Conservation (phyloP, 2,329 filamentous ascomycete species). For the Parascedosporium putredinis region DNA sequence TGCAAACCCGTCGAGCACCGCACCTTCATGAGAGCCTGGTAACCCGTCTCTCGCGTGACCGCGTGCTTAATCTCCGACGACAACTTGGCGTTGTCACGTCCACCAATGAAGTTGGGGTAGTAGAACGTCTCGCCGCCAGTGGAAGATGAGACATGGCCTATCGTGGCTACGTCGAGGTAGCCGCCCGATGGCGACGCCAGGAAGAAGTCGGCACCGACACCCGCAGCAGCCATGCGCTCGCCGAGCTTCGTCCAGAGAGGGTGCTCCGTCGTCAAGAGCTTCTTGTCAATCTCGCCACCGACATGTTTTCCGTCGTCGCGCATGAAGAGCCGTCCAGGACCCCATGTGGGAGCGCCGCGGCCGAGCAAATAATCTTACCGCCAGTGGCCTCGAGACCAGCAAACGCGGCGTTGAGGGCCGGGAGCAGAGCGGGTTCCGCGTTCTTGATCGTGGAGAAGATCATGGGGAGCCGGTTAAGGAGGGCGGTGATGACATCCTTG, state of each 20-base stretch:
- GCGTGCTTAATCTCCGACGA: constrained; percentile 78
- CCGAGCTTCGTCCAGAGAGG: constrained; percentile 77
- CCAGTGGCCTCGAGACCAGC: constrained; percentile 79
- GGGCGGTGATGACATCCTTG: constrained; percentile 68
- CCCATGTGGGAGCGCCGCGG: constrained; percentile 88
- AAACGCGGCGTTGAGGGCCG: constrained; percentile 72
- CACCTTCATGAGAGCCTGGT: constrained; percentile 95
- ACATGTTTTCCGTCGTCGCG: constrained; percentile 82
- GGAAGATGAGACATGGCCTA: constrained; percentile 77
- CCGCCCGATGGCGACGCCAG: constrained; percentile 81
- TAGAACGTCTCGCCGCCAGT: constrained; percentile 96
- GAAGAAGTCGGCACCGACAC: constrained; percentile 90
- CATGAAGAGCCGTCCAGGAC: constrained; percentile 73
- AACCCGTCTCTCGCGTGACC: constrained; percentile 82
- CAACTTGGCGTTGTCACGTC: constrained; percentile 74
- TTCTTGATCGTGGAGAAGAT: constrained; percentile 86
- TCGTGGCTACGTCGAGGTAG: constrained; percentile 86
- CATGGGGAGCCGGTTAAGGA: constrained; percentile 71
- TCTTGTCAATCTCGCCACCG: constrained; percentile 82
- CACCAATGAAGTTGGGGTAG: constrained; percentile 90
- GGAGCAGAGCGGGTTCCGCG: constrained; percentile 78
- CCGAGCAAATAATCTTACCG: constrained; percentile 82
- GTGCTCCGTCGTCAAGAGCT: constrained; percentile 83
- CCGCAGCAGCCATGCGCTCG: constrained; percentile 76
- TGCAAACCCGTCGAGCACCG: constrained; percentile 94